A percentile compares a stretch with the other conserved stretches of the same genome.
These are phyloP conservation scores for Trichoderma asperellum DNA, from an alignment of 2,329 filamentous ascomycete genomes.

Conservation along the genomic window DNA sequence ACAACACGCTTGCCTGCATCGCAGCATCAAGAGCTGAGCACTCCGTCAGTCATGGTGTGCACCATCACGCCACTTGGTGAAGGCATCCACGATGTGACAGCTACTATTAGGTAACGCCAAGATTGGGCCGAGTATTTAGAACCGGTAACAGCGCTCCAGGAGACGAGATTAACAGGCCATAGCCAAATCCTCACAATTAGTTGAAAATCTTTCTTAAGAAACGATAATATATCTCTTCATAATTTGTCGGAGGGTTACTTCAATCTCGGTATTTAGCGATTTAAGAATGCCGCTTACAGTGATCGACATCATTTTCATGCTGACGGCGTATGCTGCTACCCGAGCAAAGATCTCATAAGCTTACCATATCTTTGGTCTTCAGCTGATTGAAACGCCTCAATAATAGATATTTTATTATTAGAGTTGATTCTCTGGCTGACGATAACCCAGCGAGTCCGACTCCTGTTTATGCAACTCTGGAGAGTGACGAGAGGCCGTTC, in stretches of 20 bases:
- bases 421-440: background rate
- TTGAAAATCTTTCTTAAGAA: background rate
- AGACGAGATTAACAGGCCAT: background rate
- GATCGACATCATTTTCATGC: background rate
- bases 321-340: slow-evolving; percentile 8
- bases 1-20: background rate
- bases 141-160: no score
- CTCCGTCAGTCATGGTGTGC: background rate
- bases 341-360: background rate
- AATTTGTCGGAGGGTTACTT: background rate
- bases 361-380: background rate
- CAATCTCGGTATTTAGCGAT: background rate
- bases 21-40: background rate
- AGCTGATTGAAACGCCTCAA: background rate
- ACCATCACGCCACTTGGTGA: background rate
- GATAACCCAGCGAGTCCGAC: background rate
- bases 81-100: background rate
- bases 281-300: slow-evolving; percentile 2
- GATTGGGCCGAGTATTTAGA: background rate
- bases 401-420: background rate
- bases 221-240: background rate
- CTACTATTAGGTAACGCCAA: background rate
- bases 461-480: background rate
- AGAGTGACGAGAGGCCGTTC: background rate
- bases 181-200: background rate